Evolutionary conservation across 78 protist genomes (phyloP).

Genomic region (Pigoraptor vietnamica): DNA sequence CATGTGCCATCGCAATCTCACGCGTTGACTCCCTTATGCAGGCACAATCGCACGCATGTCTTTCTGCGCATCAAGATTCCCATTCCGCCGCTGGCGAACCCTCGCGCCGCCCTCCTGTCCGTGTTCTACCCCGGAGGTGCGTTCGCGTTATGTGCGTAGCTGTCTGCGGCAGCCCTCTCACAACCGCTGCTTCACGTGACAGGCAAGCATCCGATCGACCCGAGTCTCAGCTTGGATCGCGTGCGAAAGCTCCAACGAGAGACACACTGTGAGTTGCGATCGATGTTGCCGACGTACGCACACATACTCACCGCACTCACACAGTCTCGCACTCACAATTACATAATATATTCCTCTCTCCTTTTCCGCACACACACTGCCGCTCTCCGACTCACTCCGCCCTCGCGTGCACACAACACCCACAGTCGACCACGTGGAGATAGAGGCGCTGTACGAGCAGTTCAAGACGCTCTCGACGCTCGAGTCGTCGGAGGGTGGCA

Average conservation of each 20-base stretch:
- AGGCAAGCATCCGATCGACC: too few relatives aligned
- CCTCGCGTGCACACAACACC: background rate
- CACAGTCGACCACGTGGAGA: conserved; percentile 2
- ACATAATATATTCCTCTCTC: background rate
- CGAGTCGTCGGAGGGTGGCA: background rate
- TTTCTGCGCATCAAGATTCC: conserved; percentile 22
- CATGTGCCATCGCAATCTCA: too few relatives aligned
- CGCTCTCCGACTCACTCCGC: background rate
- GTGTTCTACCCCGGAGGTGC: conserved; percentile 20
- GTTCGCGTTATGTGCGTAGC: too few relatives aligned
- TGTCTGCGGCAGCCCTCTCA: too few relatives aligned
- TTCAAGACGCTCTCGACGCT: background rate
- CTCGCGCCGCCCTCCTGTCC: conserved; percentile 4
- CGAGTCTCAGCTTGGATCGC: too few relatives aligned
- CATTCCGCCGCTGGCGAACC: conserved; percentile 38
- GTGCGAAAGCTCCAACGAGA: too few relatives aligned
- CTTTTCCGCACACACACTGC: background rate
- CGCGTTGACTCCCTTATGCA: too few relatives aligned
- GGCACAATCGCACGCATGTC: background rate
- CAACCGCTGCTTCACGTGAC: too few relatives aligned
- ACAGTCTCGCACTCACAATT: background rate
- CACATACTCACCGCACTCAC: too few relatives aligned
- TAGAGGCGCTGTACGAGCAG: conserved; percentile 18
- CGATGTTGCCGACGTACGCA: too few relatives aligned
- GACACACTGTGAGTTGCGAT: too few relatives aligned